phyloP scores from a whole-genome alignment of 2,329 filamentous ascomycete species.

The Botrytis cinerea region DNA sequence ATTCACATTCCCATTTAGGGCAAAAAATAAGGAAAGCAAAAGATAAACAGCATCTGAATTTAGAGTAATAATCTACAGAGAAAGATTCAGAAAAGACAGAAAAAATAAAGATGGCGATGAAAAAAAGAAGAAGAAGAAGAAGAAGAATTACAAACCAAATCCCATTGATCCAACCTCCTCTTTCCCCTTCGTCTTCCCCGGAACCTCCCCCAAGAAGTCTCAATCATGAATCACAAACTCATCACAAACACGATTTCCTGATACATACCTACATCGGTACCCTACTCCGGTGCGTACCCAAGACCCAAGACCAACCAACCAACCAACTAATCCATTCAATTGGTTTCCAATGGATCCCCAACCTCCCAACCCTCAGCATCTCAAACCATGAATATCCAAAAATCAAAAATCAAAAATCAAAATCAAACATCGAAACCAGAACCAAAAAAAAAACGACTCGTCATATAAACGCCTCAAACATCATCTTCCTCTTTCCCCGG shows the following conservation, averaged over 20 bases:
- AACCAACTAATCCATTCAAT: not conserved
- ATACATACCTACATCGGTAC: not conserved
- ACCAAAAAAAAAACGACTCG: not conserved
- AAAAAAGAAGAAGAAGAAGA: not conserved
- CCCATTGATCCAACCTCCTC: constrained; percentile 2
- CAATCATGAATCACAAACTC: not conserved
- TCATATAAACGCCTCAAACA: not conserved
- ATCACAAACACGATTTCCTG: not conserved
- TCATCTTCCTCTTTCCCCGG: not conserved
- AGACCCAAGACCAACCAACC: not conserved
- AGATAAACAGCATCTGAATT: not conserved
- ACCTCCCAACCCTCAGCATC: not conserved
- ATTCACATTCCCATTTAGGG: not conserved
- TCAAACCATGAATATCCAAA: not conserved
- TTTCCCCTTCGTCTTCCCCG: not conserved
- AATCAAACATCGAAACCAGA: not conserved
- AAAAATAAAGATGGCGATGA: not conserved
- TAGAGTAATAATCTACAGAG: not conserved
- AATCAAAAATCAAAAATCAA: not conserved
- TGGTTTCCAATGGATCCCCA: not conserved
- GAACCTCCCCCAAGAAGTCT: not conserved
- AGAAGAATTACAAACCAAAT: not conserved
- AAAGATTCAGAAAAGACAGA: not conserved
- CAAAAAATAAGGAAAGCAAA: not conserved
- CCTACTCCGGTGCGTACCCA: not conserved